These are phyloP conservation scores for Recurvomyces mirabilis DNA, from an alignment of 495 filamentous ascomycete species.

Conservation along the genomic window DNA sequence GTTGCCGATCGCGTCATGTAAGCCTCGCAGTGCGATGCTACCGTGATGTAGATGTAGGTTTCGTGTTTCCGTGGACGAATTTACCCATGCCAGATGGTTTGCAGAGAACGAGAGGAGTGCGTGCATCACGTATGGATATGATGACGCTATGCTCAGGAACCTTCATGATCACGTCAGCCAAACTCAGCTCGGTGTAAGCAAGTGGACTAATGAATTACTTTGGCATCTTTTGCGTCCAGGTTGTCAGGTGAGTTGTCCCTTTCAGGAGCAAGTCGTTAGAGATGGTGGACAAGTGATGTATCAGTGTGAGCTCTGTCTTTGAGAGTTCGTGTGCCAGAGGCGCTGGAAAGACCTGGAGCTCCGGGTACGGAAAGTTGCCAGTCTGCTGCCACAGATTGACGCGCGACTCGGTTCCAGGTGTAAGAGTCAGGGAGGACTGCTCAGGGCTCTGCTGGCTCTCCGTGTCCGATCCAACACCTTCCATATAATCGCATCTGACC, in stretches of 20 bases:
- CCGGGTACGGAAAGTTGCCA: conserved; percentile 77
- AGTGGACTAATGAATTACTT: conserved; percentile 49
- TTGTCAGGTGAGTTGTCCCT: conserved; percentile 66
- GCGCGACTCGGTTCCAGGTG: conserved; percentile 62
- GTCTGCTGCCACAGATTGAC: conserved; percentile 77
- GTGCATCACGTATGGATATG: conserved; percentile 83
- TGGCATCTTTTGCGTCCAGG: conserved; percentile 88
- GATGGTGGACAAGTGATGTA: conserved; percentile 82
- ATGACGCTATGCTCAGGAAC: conserved; percentile 71
- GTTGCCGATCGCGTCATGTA: conserved; percentile 72
- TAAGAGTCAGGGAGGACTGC: conserved; percentile 70
- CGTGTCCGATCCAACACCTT: conserved; percentile 51
- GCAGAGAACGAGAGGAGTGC: conserved; percentile 82
- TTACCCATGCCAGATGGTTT: conserved; percentile 78
- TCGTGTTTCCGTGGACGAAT: conserved; percentile 66
- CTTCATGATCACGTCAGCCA: conserved; percentile 35
- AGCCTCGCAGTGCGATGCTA: conserved; percentile 69
- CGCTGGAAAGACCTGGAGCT: conserved; percentile 58
- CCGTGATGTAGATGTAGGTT: conserved; percentile 81
- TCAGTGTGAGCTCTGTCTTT: conserved; percentile 67
- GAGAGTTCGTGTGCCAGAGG: conserved; percentile 56
- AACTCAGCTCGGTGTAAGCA: neutral
- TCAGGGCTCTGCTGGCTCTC: conserved; percentile 55
- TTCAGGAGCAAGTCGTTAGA: conserved; percentile 69
- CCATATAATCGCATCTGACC: conserved; percentile 94